Percentiles rank a stretch among this genome's conserved stretches.
Conservation (phyloP, 2,329 filamentous ascomycete species). For the Sporothrix humicola region DNA sequence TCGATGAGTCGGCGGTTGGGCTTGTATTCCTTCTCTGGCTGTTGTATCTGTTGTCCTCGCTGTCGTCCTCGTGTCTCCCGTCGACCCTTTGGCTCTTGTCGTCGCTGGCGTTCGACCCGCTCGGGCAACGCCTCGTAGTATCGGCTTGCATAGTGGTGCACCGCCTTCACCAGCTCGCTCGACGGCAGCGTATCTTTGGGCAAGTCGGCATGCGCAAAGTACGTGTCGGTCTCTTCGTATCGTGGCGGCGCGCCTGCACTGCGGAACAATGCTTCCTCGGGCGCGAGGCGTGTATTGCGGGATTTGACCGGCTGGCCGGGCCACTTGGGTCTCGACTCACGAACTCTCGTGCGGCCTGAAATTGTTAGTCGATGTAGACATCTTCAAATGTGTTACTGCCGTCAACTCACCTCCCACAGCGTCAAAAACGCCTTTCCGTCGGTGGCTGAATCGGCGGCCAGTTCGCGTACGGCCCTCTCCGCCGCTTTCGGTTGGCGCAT, state of each 20-base stretch:
- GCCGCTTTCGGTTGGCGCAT: background rate
- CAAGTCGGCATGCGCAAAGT: constrained; percentile 68
- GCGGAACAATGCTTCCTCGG: constrained; percentile 74
- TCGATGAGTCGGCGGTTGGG: constrained; percentile 47
- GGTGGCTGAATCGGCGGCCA: constrained; percentile 31
- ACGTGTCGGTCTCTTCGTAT: constrained; percentile 73
- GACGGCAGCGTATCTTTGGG: constrained; percentile 60
- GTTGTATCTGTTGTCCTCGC: too few species aligned
- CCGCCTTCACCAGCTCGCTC: constrained; percentile 70
- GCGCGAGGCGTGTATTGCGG: constrained; percentile 55
- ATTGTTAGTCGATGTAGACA: background rate
- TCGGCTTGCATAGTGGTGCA: constrained; percentile 71
- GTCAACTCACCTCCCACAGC: constrained; percentile 71
- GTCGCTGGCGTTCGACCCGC: background rate
- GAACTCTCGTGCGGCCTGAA: constrained; percentile 45
- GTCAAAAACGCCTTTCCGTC: constrained; percentile 68
- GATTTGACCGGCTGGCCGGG: background rate
- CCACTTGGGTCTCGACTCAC: constrained; percentile 26
- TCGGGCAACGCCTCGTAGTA: constrained; percentile 61
- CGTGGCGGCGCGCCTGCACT: constrained; percentile 67
- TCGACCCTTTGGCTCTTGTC: background rate
- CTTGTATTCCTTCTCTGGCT: too few species aligned
- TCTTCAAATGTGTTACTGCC: too few species aligned
- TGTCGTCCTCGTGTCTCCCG: too few species aligned
- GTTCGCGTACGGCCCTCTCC: background rate